A percentile compares a stretch with the other conserved stretches of the same genome.
Evolutionary conservation across 148 eudicot genomes (phyloP).

Genomic region (Pharnaceum exiguum): DNA sequence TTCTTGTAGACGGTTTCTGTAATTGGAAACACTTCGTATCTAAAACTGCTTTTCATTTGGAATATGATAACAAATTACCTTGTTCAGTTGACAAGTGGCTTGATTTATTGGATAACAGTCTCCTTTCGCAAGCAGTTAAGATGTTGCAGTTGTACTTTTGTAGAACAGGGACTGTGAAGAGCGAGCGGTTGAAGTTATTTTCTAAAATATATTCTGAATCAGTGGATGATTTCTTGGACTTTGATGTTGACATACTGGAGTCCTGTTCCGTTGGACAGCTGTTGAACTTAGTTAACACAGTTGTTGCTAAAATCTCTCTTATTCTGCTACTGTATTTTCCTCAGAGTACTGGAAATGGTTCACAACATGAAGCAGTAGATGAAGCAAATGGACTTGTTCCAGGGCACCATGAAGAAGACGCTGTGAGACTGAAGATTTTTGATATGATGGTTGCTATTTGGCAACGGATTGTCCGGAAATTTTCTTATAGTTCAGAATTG

Average conservation of each 20-base stretch:
- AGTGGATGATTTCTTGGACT: conserved; percentile 37
- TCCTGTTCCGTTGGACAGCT: conserved; percentile 38
- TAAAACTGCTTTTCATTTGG: conserved; percentile 41
- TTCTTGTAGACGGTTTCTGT: conserved; percentile 50
- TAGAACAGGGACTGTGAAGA: conserved; percentile 23
- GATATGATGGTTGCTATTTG: conserved; percentile 53
- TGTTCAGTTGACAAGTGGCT: conserved; percentile 45
- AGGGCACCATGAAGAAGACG: conserved; percentile 20
- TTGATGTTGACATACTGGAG: conserved; percentile 25
- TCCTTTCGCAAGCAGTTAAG: conserved; percentile 57
- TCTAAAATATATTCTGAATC: conserved; percentile 37
- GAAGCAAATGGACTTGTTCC: conserved; percentile 15
- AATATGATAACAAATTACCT: conserved; percentile 23
- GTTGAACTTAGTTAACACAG: conserved; percentile 48
- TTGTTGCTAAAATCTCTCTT: conserved; percentile 51
- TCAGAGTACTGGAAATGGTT: conserved; percentile 20
- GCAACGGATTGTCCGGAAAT: conserved; percentile 53
- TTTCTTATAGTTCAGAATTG: conserved; percentile 25
- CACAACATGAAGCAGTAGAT: conserved; percentile 20
- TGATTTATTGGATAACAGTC: conserved; percentile 42
- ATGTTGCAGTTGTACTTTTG: conserved; percentile 46
- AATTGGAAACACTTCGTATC: conserved; percentile 67
- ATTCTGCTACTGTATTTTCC: conserved; percentile 57
- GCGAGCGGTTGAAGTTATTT: conserved; percentile 43
- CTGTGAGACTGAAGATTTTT: conserved; percentile 41